These are phyloP conservation scores for Paraphoma chrysanthemicola DNA, from an alignment of 2,329 filamentous ascomycete genomes.

Conservation along the genomic window DNA sequence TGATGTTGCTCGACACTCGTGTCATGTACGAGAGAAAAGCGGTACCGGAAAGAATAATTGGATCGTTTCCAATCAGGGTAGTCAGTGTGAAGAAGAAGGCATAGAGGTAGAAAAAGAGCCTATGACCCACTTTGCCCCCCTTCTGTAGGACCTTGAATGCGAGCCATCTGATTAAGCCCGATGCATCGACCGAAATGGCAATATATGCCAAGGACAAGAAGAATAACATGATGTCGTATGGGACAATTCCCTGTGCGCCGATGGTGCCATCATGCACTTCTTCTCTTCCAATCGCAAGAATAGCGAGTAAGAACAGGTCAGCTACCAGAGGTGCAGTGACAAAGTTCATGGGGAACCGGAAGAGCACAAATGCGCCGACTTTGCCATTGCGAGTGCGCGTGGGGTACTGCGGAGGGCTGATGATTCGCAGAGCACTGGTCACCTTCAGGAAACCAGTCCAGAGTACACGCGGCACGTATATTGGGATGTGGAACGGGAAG, in stretches of 20 bases:
- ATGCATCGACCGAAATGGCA: conserved; percentile 78
- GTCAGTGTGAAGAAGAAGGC: conserved; percentile 73
- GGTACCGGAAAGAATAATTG: conserved; percentile 76
- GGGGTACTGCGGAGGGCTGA: conserved; percentile 51
- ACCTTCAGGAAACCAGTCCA: conserved; percentile 54
- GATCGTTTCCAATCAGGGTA: conserved; percentile 76
- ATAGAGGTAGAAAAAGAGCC: conserved; percentile 76
- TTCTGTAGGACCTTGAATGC: conserved; percentile 74
- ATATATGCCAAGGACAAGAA: conserved; percentile 79
- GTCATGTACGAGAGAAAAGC: conserved; percentile 81
- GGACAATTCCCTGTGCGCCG: conserved; percentile 69
- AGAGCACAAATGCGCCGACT: conserved; percentile 54
- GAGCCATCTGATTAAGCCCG: conserved; percentile 72
- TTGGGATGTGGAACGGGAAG: conserved; percentile 71
- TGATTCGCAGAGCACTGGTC: conserved; percentile 60
- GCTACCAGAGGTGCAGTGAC: conserved; percentile 74
- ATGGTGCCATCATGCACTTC: conserved; percentile 75
- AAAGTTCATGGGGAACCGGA: conserved; percentile 72
- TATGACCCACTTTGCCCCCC: conserved; percentile 71
- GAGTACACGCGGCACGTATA: conserved; percentile 64
- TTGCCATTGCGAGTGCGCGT: conserved; percentile 31
- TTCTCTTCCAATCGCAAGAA: conserved; percentile 68
- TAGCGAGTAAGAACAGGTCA: conserved; percentile 74
- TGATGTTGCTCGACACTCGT: conserved; percentile 74
- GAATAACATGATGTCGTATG: conserved; percentile 77